Percentiles rank a stretch among this genome's conserved stretches.
Conservation (phyloP, 371 early-diverging fungal species). For the Batkoa obscura region DNA sequence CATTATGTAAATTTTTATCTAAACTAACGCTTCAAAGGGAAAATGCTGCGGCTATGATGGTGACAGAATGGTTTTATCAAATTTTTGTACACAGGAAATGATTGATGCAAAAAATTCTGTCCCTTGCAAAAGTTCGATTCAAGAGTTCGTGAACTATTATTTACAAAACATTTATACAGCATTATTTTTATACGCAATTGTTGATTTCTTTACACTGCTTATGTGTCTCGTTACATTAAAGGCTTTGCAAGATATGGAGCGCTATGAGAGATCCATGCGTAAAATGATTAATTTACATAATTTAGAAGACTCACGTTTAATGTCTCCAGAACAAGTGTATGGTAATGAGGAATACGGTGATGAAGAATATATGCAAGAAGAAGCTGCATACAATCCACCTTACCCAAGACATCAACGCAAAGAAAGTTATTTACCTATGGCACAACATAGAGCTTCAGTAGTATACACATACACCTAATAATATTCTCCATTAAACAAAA, state of each 20-base stretch:
- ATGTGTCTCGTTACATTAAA: constrained; percentile 13
- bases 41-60: constrained; percentile 5
- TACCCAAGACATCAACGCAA: too few relatives aligned
- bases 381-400: too few relatives aligned
- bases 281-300: constrained; percentile 12
- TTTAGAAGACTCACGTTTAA: neutral
- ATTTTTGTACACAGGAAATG: neutral
- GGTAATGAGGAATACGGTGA: too few relatives aligned
- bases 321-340: too few relatives aligned
- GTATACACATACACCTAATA: too few relatives aligned
- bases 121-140: neutral
- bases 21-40: neutral
- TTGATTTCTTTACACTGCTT: constrained; percentile 14
- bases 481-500: too few relatives aligned
- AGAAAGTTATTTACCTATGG: too few relatives aligned
- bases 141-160: constrained; percentile 11
- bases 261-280: constrained; percentile 9
- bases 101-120: neutral
- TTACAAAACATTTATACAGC: constrained; percentile 16
- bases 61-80: neutral
- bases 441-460: too few relatives aligned
- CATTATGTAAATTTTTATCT: neutral
- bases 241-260: constrained; percentile 16
- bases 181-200: constrained; percentile 14
- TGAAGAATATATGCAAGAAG: too few relatives aligned